Base-by-base conservation (phyloP, 768 basidiomycete genomes). In the Pleurotus platypus region DNA sequence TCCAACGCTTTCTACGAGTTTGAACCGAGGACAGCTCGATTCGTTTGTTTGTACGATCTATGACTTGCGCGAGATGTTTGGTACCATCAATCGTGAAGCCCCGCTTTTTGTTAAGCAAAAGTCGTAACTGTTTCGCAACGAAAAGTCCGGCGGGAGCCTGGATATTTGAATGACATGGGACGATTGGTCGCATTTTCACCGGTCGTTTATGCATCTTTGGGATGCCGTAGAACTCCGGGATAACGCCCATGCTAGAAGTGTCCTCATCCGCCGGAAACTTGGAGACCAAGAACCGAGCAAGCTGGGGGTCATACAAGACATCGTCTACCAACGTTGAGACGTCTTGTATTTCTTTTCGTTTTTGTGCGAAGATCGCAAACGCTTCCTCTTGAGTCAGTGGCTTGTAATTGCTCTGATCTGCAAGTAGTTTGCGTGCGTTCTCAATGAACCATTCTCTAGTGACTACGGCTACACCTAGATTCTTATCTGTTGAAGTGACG, bases 171-270 rank as follows among this genome's bases (percentile, higher is more conserved):
- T 71, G 69, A 57, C 71, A 72, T 7, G 71, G 71, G 42, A 73
- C 59, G 16, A 73, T 73, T 7, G 64, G 69, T 39, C 67, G 53
- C 56, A 69, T 64, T 46, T 66, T 65, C 12, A 64, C 55, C 3
- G 69, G 70, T 55, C 63, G 55, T 55, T 71, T 72, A 59, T 72
- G 71, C 4, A 71, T 71, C 57, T 71, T 71, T 15, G 71, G 71
- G 18, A 72, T 71, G 3, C 68, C 68, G 42, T 64, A 63, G 50
- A 68, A 67, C 26, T 46, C 26, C 26, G n/a, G 3, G 61, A 63
- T 26, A 58, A 47, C 37, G 22, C 47, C 22, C 59, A 59, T 54
- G 24, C 27, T 15, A n/a, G 35, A 16, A 30, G 16, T 20, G 2
- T 22, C 51, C 6, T 54, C 20, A 2, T 5, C n/a, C n/a, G n/a